Evolutionary conservation across 768 basidiomycete genomes (phyloP).

Genomic region (Clitopilus passeckerianus): DNA sequence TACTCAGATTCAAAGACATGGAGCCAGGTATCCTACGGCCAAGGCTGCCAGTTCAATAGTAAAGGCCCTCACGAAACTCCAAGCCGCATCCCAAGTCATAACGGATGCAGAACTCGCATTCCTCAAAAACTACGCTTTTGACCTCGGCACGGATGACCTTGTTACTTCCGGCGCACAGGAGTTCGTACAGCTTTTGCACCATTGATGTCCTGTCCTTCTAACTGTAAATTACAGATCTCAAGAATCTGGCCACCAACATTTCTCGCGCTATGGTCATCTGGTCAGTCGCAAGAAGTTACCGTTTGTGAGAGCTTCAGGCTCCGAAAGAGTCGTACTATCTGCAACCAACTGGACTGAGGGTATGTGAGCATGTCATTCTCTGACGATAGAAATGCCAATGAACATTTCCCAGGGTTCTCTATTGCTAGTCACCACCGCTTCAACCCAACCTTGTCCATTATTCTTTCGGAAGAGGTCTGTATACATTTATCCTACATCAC

Average conservation of each 20-base stretch:
- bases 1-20: slow-evolving; percentile 74
- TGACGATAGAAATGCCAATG: too few species aligned
- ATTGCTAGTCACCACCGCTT: slow-evolving; percentile 40
- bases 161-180: slow-evolving; percentile 65
- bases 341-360: slow-evolving; percentile 72
- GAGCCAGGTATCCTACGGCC: slow-evolving; percentile 69
- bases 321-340: slow-evolving; percentile 57
- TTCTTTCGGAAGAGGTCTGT: slow-evolving; percentile 53
- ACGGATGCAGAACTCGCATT: slow-evolving; percentile 49
- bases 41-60: slow-evolving; percentile 38
- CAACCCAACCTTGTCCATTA: slow-evolving; percentile 46
- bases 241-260: slow-evolving; percentile 25
- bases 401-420: slow-evolving; percentile 47
- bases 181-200: slow-evolving; percentile 30
- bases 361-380: slow-evolving; percentile 11
- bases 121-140: slow-evolving; percentile 50
- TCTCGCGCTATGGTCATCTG: slow-evolving; percentile 48
- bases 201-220: not conserved
- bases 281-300: not conserved
- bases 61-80: slow-evolving; percentile 48
- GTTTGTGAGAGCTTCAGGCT: slow-evolving; percentile 41
- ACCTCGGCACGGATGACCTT: slow-evolving; percentile 52
- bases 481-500: not conserved
- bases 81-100: slow-evolving; percentile 35
- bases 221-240: not conserved